These are phyloP conservation scores for Glarea lozoyensis DNA, from an alignment of 495 filamentous ascomycete genomes.

Conservation along the genomic window DNA sequence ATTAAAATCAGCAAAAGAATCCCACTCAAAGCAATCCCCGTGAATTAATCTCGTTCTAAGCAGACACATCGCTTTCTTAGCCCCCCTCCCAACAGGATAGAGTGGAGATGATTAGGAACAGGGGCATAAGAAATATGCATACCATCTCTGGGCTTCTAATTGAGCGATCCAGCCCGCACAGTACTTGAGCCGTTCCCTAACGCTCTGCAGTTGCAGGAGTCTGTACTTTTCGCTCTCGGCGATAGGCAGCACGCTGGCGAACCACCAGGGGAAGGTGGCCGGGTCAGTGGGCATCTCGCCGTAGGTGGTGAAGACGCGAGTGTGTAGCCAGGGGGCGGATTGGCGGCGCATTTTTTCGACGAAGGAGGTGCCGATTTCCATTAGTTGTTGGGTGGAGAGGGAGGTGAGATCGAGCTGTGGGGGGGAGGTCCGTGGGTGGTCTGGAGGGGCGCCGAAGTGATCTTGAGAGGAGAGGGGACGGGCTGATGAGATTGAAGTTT, in stretches of 20 bases:
- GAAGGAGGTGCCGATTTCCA: conserved; percentile 56
- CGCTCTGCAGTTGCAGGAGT: conserved; percentile 60
- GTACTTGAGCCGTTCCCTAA: conserved; percentile 73
- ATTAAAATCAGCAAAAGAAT: too few species aligned
- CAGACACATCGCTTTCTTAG: background rate
- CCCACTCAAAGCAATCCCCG: too few species aligned
- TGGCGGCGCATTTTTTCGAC: conserved; percentile 53
- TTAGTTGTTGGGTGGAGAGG: conserved; percentile 61
- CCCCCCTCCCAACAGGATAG: too few species aligned
- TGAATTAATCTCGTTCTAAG: background rate
- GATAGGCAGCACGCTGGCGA: conserved; percentile 72
- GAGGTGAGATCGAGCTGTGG: conserved; percentile 38
- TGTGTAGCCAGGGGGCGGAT: conserved; percentile 64
- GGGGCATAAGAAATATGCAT: conserved; percentile 28
- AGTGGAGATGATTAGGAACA: too few species aligned
- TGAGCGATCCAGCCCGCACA: conserved; percentile 65
- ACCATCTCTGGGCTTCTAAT: conserved; percentile 66
- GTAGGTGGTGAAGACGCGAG: conserved; percentile 61
- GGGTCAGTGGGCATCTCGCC: conserved; percentile 69
- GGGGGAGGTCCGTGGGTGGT: conserved; percentile 3
- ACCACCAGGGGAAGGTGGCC: conserved; percentile 80
- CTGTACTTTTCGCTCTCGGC: conserved; percentile 71
- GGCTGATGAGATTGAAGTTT: conserved; percentile 32
- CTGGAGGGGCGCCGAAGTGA: conserved; percentile 10
- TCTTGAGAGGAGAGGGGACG: conserved; percentile 14